These are phyloP conservation scores for Fomitopsis pinicola DNA, from an alignment of 1,284 basidiomycete species.

Conservation along the genomic window DNA sequence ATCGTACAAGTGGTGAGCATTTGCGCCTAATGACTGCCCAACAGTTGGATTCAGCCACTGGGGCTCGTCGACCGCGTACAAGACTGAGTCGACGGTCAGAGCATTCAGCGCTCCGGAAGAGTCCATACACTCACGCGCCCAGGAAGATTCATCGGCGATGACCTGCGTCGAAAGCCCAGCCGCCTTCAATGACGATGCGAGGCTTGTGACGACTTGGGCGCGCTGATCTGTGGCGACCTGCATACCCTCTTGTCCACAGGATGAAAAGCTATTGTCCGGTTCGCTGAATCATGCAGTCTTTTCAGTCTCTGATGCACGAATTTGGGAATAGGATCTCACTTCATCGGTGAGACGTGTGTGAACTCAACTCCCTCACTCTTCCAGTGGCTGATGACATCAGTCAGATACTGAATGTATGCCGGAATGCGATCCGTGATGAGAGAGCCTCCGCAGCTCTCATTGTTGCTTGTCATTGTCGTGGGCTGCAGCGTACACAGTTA, in stretches of 20 bases:
- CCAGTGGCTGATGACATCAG: conserved; percentile 24
- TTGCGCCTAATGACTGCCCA: conserved; percentile 17
- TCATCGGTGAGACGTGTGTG: conserved; percentile 27
- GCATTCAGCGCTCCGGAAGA: not conserved
- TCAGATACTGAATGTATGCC: conserved; percentile 24
- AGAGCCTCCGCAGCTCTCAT: conserved; percentile 21
- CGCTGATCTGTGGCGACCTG: conserved; percentile 23
- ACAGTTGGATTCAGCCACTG: conserved; percentile 19
- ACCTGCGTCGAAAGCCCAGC: conserved; percentile 13
- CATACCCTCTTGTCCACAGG: conserved; percentile 30
- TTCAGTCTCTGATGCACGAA: not conserved
- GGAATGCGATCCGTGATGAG: conserved; percentile 20
- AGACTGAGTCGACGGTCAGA: conserved; percentile 10
- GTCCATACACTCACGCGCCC: not conserved
- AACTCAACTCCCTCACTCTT: conserved; percentile 18
- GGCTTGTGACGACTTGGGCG: conserved; percentile 21
- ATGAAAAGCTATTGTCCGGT: conserved; percentile 3
- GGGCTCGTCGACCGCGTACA: conserved; percentile 15
- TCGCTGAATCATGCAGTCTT: not conserved
- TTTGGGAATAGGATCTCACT: not conserved
- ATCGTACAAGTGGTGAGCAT: conserved; percentile 25
- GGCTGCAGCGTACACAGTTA: conserved; percentile 4
- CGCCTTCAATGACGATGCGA: conserved; percentile 17
- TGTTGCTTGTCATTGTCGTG: conserved; percentile 22
- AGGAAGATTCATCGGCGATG: conserved; percentile 23